These are phyloP conservation scores for Symbiodinium natans DNA, from an alignment of 73 alveolate species.

Conservation along the genomic window DNA sequence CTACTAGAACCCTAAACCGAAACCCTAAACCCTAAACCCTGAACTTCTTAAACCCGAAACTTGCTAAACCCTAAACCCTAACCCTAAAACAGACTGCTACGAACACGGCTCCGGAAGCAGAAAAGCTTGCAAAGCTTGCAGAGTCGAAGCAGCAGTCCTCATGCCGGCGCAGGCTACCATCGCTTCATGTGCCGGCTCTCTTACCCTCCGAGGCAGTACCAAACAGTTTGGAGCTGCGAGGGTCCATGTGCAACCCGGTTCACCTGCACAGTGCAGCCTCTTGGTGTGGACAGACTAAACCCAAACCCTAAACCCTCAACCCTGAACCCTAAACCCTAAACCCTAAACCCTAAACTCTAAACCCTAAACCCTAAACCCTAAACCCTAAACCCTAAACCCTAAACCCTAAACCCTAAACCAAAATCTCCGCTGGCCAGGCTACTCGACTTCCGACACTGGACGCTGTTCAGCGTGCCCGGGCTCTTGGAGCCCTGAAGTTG, in stretches of 20 bases:
- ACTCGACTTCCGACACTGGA: conserved; percentile 56
- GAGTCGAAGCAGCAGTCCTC: no score
- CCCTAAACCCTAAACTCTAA: no score
- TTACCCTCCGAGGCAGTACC: conserved; percentile 48
- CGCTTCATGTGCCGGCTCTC: conserved; percentile 86
- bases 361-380: no score
- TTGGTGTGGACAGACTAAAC: neutral
- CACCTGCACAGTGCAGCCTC: neutral
- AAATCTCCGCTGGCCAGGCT: conserved; percentile 46
- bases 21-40: no score
- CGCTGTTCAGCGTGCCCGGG: conserved; percentile 58
- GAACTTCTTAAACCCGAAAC: no score
- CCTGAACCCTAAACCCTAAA: no score
- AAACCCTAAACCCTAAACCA: neutral
- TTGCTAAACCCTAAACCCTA: no score
- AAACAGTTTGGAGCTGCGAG: neutral
- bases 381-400: neutral
- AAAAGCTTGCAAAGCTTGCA: no score
- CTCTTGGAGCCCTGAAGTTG: no score
- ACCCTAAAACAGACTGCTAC: neutral
- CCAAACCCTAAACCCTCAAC: no score
- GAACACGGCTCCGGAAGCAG: neutral
- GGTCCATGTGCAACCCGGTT: neutral
- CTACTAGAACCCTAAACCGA: no score
- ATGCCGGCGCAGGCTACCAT: conserved; percentile 41